Evolutionary conservation across 148 eudicot genomes (phyloP).

Genomic region (Chenopodium suecicum): DNA sequence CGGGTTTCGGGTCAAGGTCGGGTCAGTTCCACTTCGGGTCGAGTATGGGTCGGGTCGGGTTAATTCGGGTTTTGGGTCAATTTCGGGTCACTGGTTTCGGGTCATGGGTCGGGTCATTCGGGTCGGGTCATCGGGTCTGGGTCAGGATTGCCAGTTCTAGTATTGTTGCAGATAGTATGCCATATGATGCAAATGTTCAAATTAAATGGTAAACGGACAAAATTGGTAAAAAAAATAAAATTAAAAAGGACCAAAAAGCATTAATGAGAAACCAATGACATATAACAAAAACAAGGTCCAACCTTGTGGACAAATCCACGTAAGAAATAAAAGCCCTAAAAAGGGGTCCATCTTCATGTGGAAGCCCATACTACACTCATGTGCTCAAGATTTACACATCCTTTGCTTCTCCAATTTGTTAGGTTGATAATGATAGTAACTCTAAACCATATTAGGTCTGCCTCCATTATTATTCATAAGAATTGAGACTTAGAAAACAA

Average conservation of each 20-base stretch:
- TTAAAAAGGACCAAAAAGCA: neutral
- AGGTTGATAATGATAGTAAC: conserved; percentile 6
- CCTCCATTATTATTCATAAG: conserved; percentile 1
- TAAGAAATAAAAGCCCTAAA: conserved; percentile 3
- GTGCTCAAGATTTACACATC: conserved; percentile 13
- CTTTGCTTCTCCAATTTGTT: neutral
- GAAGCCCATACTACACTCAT: conserved; percentile 30
- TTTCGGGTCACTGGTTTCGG: too few species aligned
- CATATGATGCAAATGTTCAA: neutral
- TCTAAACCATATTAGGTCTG: neutral
- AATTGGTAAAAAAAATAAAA: neutral
- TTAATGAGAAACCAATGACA: conserved; percentile 24
- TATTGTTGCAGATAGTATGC: too few species aligned
- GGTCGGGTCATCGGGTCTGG: too few species aligned
- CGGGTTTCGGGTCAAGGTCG: too few species aligned
- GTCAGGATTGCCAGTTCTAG: too few species aligned
- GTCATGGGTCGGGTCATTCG: too few species aligned
- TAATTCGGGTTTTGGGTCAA: too few species aligned
- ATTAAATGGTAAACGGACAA: neutral
- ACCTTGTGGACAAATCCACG: neutral
- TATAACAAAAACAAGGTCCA: conserved; percentile 4
- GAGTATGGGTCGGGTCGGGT: too few species aligned
- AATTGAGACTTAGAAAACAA: neutral
- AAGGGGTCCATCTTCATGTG: conserved; percentile 28
- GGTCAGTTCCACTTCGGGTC: too few species aligned